These are phyloP conservation scores for Penium margaritaceum DNA, from an alignment of 139 green algal species.

Conservation along the genomic window DNA sequence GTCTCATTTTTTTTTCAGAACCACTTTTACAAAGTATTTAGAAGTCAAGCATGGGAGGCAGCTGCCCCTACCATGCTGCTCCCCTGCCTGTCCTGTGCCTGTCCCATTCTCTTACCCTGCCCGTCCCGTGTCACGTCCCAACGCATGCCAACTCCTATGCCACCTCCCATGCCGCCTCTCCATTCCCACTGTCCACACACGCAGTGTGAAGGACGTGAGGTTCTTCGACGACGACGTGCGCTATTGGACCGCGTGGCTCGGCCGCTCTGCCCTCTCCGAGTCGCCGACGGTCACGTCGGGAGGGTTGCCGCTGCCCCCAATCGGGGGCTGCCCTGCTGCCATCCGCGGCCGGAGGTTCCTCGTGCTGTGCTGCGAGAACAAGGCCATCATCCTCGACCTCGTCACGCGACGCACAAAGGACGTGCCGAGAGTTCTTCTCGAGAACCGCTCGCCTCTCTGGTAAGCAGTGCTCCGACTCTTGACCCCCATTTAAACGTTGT, in stretches of 20 bases:
- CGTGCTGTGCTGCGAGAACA: slow-evolving; percentile 42
- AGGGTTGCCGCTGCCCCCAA: slow-evolving; percentile 4
- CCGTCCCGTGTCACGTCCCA: neutral
- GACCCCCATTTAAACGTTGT: neutral
- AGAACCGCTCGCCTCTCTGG: slow-evolving; percentile 39
- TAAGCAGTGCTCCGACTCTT: neutral
- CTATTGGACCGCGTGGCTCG: slow-evolving; percentile 28
- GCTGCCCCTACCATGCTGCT: too few species aligned
- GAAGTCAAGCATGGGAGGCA: too few species aligned
- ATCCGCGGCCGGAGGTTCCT: slow-evolving; percentile 35
- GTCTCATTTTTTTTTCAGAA: too few species aligned
- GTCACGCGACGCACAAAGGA: slow-evolving; percentile 28
- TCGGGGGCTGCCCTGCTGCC: slow-evolving; percentile 14
- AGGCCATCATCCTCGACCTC: slow-evolving; percentile 42
- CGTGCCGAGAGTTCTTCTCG: slow-evolving; percentile 31
- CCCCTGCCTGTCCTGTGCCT: too few species aligned
- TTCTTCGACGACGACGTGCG: slow-evolving; percentile 47
- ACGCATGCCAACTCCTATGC: neutral
- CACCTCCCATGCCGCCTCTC: neutral
- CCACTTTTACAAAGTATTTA: too few species aligned
- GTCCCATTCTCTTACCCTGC: neutral
- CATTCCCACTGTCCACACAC: neutral
- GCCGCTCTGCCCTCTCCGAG: slow-evolving; percentile 15
- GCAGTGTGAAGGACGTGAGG: slow-evolving; percentile 45
- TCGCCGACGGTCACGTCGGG: slow-evolving; percentile 11